phyloP scores from a whole-genome alignment of 2,329 filamentous ascomycete species.

The Monosporascus sp. region DNA sequence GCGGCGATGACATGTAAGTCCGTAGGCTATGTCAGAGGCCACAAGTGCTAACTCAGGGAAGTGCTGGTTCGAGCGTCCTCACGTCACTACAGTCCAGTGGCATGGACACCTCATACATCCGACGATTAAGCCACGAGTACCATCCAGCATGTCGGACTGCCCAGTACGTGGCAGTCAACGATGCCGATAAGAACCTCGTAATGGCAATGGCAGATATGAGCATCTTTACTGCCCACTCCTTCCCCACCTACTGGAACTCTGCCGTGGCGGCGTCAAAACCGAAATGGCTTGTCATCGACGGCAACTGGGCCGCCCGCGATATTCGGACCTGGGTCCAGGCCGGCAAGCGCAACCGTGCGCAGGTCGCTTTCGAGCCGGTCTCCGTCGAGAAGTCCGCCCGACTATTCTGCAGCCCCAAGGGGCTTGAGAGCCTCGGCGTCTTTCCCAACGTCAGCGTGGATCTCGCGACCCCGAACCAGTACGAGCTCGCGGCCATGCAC shows the following conservation, averaged over 20 bases:
- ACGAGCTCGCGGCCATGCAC: slow-evolving; percentile 80
- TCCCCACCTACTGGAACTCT: slow-evolving; percentile 55
- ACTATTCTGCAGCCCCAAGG: slow-evolving; percentile 50
- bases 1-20: slow-evolving; percentile 70
- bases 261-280: slow-evolving; percentile 53
- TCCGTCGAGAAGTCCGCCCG: slow-evolving; percentile 72
- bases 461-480: slow-evolving; percentile 75
- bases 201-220: slow-evolving; percentile 95
- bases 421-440: slow-evolving; percentile 36
- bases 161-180: slow-evolving; percentile 89
- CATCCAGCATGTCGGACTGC: slow-evolving; percentile 63
- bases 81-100: slow-evolving; percentile 59
- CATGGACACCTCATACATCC: slow-evolving; percentile 61
- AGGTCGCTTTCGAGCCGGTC: slow-evolving; percentile 83
- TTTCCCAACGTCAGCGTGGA: slow-evolving; percentile 64
- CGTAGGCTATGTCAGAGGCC: background rate
- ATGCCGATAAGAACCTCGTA: slow-evolving; percentile 75
- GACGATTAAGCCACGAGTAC: slow-evolving; percentile 44
- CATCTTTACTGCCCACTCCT: slow-evolving; percentile 61
- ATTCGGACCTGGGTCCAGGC: slow-evolving; percentile 65
- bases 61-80: slow-evolving; percentile 69
- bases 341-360: slow-evolving; percentile 50
- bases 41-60: slow-evolving; percentile 23
- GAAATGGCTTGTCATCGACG: slow-evolving; percentile 80
- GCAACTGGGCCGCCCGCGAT: slow-evolving; percentile 70